Percentiles rank a stretch among this genome's conserved stretches.
phyloP scores from a whole-genome alignment of 148 eudicot genomes.

The Polygonum maritimum region DNA sequence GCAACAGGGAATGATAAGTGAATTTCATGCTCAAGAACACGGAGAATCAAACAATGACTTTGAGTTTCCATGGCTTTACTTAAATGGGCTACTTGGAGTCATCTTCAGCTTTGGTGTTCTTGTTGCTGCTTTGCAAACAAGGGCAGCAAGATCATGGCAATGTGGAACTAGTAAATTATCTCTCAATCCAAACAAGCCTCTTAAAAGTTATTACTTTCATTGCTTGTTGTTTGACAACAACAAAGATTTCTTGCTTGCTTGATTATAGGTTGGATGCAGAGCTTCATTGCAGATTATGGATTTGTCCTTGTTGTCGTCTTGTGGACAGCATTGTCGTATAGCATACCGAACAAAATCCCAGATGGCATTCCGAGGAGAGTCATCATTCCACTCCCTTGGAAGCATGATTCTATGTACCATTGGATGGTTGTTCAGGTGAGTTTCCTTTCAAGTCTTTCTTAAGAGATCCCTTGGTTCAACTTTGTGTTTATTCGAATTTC shows the following conservation, averaged over 20 bases:
- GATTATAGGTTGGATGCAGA: conserved; percentile 47
- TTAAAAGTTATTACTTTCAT: background rate
- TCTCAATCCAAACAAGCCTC: background rate
- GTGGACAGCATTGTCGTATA: conserved; percentile 73
- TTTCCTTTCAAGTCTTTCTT: too few relatives aligned
- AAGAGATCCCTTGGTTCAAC: background rate
- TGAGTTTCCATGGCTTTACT: conserved; percentile 52
- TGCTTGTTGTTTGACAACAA: background rate
- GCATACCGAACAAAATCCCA: conserved; percentile 45
- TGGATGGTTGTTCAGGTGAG: conserved; percentile 79
- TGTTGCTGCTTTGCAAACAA: conserved; percentile 51
- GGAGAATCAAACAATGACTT: conserved; percentile 20
- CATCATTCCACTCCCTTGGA: conserved; percentile 74
- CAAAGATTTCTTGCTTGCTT: background rate
- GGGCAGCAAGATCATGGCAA: conserved; percentile 66
- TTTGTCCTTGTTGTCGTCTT: conserved; percentile 64
- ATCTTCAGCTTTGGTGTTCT: conserved; percentile 68
- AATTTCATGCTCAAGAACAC: conserved; percentile 42
- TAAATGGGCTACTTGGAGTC: conserved; percentile 61
- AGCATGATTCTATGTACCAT: conserved; percentile 49
- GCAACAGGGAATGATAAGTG: conserved; percentile 61
- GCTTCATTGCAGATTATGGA: conserved; percentile 82
- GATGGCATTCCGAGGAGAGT: conserved; percentile 75
- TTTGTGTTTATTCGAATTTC: background rate
- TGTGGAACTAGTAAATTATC: conserved; percentile 50